Base-by-base conservation (phyloP, 805 yeast genomes). In the Lachancea kluyveri region DNA sequence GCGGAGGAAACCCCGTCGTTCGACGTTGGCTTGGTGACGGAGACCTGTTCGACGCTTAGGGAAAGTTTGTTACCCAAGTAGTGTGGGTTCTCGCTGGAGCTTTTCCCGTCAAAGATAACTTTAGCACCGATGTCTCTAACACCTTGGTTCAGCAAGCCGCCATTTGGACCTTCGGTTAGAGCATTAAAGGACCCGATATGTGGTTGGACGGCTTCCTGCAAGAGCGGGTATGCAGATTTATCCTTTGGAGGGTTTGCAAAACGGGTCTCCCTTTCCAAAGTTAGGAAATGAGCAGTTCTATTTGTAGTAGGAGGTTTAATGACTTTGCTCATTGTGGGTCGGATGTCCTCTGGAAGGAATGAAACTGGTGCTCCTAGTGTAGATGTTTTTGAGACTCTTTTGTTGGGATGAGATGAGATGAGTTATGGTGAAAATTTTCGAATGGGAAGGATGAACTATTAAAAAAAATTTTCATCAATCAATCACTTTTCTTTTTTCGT, bases 171-270 rank as follows among this genome's bases (percentile, higher is more conserved):
- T 37, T 84, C 94, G 15, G 95, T 83, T 36, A 92, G 67, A 4
- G 96, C 96, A 67, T 92, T 82, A 69, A 92, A 92, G 2, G 97
- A 90, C 6, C 95, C 96, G 35, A 92, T 74, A 57, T 92, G 98
- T 4, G 98, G 98, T 36, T 77, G 76, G 24, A 92, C 92, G 10
- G 98, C 97, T 41, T 86, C 95, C 37, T 73, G 72, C 21, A 92
- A 69, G 24, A 87, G 62, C 10, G 96, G 95, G 50, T 65, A 90
- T 6, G 84, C 84, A 18, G 85, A 69, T 55, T 81, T 73, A 51
- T 84, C 95, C 61, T 75, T 79, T 31, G 96, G 94, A 28, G 98
- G 98, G 54, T 84, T 77, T 47, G 73, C 72, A 64, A 86, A 92
- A 46, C 94, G 72, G 40, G 70, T 56, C 54, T 90, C 96, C 50